Evolutionary conservation across 1,284 basidiomycete genomes (phyloP).

Genomic region (Marasmius tenuissimus): DNA sequence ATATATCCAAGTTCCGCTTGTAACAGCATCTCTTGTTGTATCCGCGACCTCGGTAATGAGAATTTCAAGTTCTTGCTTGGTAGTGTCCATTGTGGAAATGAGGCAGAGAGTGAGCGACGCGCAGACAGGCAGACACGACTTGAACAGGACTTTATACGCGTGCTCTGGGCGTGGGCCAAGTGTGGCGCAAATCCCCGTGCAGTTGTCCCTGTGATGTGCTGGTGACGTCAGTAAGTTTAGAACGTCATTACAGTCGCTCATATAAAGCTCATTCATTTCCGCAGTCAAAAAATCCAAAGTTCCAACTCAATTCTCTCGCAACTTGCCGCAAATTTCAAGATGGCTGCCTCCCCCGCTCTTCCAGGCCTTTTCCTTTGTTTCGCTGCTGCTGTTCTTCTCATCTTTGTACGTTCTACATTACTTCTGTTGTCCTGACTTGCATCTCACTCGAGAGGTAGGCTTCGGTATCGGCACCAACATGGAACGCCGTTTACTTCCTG

Average conservation of each 20-base stretch:
- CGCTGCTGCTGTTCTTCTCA: conserved; percentile 63
- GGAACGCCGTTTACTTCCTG: conserved; percentile 71
- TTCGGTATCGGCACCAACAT: conserved; percentile 70
- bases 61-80: neutral
- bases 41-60: neutral
- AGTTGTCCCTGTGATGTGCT: no score
- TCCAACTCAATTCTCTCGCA: neutral
- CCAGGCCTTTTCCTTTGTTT: conserved; percentile 51
- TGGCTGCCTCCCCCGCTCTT: conserved; percentile 39
- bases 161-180: no score
- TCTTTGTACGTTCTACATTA: conserved; percentile 52
- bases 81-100: neutral
- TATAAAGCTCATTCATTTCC: neutral
- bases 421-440: conserved; percentile 1
- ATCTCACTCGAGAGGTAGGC: conserved; percentile 35
- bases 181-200: no score
- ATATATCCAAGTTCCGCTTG: conserved; percentile 36
- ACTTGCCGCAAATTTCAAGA: conserved; percentile 8
- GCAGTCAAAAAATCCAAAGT: neutral
- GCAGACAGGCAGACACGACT: neutral
- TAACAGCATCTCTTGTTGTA: conserved; percentile 25
- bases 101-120: neutral
- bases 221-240: no score
- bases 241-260: no score
- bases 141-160: no score